These are phyloP conservation scores for Drechslerella stenobrocha DNA, from an alignment of 2,329 filamentous ascomycete genomes.

Conservation along the genomic window DNA sequence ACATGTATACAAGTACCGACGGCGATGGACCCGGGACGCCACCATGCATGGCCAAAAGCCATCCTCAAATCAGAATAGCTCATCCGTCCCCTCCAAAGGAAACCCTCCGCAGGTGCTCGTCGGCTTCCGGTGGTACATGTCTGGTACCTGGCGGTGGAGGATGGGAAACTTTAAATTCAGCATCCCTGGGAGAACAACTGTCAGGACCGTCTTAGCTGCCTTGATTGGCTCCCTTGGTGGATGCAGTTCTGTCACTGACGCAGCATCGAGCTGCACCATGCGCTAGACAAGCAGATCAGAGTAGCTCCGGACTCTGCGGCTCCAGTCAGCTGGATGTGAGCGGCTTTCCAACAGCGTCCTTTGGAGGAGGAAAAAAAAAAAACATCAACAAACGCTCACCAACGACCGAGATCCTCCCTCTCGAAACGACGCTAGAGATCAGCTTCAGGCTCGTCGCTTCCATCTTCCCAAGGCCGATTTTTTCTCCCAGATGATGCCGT, in stretches of 20 bases:
- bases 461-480: constrained; percentile 12
- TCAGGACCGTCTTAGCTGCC: neutral
- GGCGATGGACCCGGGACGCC: constrained; percentile 3
- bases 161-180: constrained; percentile 6
- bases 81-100: constrained; percentile 5
- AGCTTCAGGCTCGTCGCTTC: constrained; percentile 1
- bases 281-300: neutral
- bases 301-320: neutral
- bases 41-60: constrained; percentile 2
- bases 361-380: neutral
- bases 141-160: neutral
- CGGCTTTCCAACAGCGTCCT: neutral
- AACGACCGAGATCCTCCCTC: neutral
- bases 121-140: neutral
- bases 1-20: neutral
- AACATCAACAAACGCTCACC: neutral
- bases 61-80: constrained; percentile 9
- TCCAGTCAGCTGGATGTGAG: neutral
- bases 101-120: constrained; percentile 3
- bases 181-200: neutral
- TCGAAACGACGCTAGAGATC: constrained; percentile 13
- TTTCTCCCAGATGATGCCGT: constrained; percentile 30
- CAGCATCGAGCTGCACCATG: neutral
- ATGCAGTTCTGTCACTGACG: neutral
- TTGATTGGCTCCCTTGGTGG: neutral